Conservation (phyloP, 2,329 filamentous ascomycete species). For the Tricladium varicosporioides region DNA sequence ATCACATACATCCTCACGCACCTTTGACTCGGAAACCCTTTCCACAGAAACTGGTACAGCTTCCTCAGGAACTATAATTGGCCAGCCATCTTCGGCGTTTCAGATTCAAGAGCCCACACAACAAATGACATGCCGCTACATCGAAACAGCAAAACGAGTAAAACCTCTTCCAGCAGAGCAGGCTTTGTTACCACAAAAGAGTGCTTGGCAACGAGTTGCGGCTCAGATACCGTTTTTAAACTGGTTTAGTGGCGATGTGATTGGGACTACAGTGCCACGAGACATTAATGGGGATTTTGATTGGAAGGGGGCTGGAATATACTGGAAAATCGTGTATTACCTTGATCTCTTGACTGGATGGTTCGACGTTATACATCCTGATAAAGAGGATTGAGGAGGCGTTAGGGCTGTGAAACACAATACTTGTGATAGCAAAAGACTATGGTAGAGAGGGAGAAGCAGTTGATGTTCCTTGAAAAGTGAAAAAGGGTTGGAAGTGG, state of each 20-base stretch:
- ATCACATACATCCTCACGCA: slow-evolving; percentile 46
- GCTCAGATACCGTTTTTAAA: slow-evolving; percentile 66
- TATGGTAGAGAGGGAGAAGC: no score
- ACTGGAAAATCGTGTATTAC: slow-evolving; percentile 66
- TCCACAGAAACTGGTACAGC: slow-evolving; percentile 24
- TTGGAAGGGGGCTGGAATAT: slow-evolving; percentile 63
- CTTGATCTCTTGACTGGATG: slow-evolving; percentile 57
- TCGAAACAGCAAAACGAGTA: slow-evolving; percentile 64
- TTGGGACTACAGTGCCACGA: slow-evolving; percentile 72
- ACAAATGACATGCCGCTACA: slow-evolving; percentile 50
- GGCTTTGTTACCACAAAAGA: slow-evolving; percentile 68
- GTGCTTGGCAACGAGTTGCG: slow-evolving; percentile 60
- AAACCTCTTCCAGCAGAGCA: slow-evolving; percentile 67
- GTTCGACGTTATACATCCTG: slow-evolving; percentile 52
- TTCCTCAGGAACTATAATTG: slow-evolving; percentile 30
- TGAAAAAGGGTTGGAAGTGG: no score
- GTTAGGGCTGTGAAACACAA: no score
- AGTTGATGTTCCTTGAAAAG: no score
- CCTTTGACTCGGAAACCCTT: slow-evolving; percentile 56
- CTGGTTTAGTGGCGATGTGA: slow-evolving; percentile 70
- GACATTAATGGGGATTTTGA: slow-evolving; percentile 77
- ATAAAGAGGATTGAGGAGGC: slow-evolving; percentile 27
- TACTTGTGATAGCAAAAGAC: no score
- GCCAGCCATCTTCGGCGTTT: slow-evolving; percentile 35
- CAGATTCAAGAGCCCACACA: slow-evolving; percentile 27